Percentiles rank a stretch among this genome's conserved stretches.
Conservation (phyloP, 177 flowering plant genomes). For the Vitis hybrid region DNA sequence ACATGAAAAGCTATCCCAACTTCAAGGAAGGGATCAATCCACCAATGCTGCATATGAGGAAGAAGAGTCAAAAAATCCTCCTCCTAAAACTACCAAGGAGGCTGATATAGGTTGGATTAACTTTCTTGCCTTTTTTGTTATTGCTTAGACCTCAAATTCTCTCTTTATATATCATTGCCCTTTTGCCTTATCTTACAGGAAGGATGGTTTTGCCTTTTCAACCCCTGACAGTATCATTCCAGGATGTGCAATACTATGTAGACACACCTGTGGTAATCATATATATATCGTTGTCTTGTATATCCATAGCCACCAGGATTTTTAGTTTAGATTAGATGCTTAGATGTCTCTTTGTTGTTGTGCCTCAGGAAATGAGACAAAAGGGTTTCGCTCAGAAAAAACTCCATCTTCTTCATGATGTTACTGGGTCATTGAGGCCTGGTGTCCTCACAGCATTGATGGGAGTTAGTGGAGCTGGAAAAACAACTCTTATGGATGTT, state of each 20-base stretch:
- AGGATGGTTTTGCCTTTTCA: constrained; percentile 66
- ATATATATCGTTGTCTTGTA: background rate
- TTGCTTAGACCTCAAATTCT: background rate
- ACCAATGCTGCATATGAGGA: constrained; percentile 4
- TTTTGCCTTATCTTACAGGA: constrained; percentile 27
- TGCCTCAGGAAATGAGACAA: constrained; percentile 63
- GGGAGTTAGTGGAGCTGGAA: constrained; percentile 95
- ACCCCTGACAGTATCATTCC: constrained; percentile 56
- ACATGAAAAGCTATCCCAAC: constrained; percentile 46
- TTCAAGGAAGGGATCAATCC: constrained; percentile 30
- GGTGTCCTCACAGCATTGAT: constrained; percentile 83
- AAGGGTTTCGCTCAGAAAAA: constrained; percentile 47
- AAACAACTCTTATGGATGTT: constrained; percentile 84
- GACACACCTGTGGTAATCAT: constrained; percentile 64
- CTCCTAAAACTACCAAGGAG: constrained; percentile 6
- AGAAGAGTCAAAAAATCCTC: constrained; percentile 6
- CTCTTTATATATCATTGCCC: background rate
- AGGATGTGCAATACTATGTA: constrained; percentile 57
- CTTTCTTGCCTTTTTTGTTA: background rate
- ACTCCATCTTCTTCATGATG: constrained; percentile 58
- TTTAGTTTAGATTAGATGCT: too few species aligned
- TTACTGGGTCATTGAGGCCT: constrained; percentile 73
- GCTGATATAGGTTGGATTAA: constrained; percentile 26
- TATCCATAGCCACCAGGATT: too few species aligned
- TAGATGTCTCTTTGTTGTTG: constrained; percentile 7